phyloP scores from a whole-genome alignment of 371 early-diverging fungal genomes.

The Lichtheimia ornata region DNA sequence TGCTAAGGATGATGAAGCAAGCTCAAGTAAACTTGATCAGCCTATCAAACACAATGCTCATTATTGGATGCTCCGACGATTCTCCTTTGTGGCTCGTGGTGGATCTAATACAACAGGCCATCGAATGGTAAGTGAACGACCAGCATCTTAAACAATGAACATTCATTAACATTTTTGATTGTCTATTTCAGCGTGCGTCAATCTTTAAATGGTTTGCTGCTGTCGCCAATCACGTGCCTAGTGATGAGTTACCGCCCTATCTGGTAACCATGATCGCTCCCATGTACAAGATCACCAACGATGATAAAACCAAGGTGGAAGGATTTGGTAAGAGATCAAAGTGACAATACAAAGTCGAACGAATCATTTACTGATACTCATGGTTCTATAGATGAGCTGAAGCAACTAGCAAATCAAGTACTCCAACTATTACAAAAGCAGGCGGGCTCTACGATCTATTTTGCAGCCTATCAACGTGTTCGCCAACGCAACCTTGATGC shows the following conservation, averaged over 20 bases:
- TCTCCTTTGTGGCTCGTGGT: conserved; percentile 72
- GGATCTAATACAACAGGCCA: conserved; percentile 42
- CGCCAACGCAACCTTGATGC: conserved; percentile 42
- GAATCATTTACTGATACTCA: neutral
- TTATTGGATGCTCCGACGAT: conserved; percentile 63
- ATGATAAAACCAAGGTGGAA: conserved; percentile 65
- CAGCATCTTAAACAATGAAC: too few species aligned
- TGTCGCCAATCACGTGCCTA: conserved; percentile 63
- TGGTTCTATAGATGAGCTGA: conserved; percentile 62
- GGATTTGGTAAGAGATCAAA: conserved; percentile 51
- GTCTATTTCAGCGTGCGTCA: conserved; percentile 58
- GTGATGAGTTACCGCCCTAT: conserved; percentile 62
- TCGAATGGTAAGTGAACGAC: conserved; percentile 13
- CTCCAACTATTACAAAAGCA: conserved; percentile 76
- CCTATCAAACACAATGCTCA: conserved; percentile 44
- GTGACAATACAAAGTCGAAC: neutral
- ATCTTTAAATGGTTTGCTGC: conserved; percentile 94
- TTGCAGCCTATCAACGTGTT: conserved; percentile 71
- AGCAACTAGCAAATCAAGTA: conserved; percentile 79
- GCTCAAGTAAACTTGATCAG: conserved; percentile 17
- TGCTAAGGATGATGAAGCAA: neutral
- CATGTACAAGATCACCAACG: conserved; percentile 80
- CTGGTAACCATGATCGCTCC: conserved; percentile 74
- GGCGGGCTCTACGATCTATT: conserved; percentile 77
- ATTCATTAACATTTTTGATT: neutral